Evolutionary conservation across 2,329 filamentous ascomycete genomes (phyloP).

Genomic region (Colletotrichum sansevieriae): DNA sequence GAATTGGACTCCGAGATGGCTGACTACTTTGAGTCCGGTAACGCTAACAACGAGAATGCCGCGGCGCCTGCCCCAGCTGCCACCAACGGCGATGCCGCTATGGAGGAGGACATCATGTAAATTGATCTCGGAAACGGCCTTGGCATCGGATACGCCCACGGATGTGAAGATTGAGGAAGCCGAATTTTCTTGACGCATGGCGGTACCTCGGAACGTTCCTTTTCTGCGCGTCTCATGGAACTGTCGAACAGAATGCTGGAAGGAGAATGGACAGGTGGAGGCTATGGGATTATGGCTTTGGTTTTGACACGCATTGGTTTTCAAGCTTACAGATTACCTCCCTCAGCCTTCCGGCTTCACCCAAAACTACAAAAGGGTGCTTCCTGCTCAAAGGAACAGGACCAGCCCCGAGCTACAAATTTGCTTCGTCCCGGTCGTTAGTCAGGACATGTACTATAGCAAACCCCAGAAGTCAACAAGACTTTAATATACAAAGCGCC

Average conservation of each 20-base stretch:
- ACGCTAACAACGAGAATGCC: constrained; percentile 58
- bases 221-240: constrained; percentile 28
- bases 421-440: constrained; percentile 25
- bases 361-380: constrained; percentile 31
- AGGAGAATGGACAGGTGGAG: constrained; percentile 26
- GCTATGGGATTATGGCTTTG: constrained; percentile 34
- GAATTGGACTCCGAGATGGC: constrained; percentile 98
- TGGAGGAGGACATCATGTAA: constrained; percentile 75
- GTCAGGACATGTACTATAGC: constrained; percentile 39
- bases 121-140: not conserved
- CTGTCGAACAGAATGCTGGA: constrained; percentile 35
- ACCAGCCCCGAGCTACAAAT: constrained; percentile 15
- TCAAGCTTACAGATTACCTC: constrained; percentile 36
- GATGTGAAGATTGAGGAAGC: constrained; percentile 11
- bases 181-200: constrained; percentile 4
- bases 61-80: constrained; percentile 61
- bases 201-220: constrained; percentile 29
- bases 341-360: constrained; percentile 25
- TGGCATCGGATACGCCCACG: constrained; percentile 14
- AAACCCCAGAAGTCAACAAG: constrained; percentile 24
- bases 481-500: constrained; percentile 37
- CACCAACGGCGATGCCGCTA: constrained; percentile 68
- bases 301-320: constrained; percentile 36
- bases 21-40: constrained; percentile 82
- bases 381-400: constrained; percentile 11